Evolutionary conservation across 2,329 filamentous ascomycete species (phyloP).

Genomic region (Aspergillus sp.): DNA sequence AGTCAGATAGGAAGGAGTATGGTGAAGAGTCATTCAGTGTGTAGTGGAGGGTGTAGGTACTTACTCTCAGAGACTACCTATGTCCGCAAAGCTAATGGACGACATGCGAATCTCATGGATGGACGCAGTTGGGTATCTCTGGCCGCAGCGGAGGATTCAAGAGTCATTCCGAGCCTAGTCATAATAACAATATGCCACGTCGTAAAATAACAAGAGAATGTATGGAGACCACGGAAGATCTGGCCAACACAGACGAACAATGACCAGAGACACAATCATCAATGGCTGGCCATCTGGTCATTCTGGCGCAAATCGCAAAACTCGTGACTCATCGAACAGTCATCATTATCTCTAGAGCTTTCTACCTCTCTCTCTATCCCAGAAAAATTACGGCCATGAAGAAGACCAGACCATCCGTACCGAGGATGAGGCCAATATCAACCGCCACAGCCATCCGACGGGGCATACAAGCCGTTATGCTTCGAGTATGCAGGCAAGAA

Average conservation of each 20-base stretch:
- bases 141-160: conserved; percentile 12
- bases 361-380: too few species aligned
- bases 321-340: background rate
- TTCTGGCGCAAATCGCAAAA: background rate
- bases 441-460: background rate
- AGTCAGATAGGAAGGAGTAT: too few species aligned
- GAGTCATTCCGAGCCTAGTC: background rate
- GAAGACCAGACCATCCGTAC: background rate
- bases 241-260: too few species aligned
- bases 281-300: background rate
- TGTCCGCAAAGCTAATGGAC: background rate
- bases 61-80: background rate
- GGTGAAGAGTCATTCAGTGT: background rate
- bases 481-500: background rate
- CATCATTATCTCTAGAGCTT: background rate
- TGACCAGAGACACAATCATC: background rate
- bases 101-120: background rate
- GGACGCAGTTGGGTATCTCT: conserved; percentile 16
- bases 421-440: background rate
- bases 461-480: background rate
- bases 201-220: background rate
- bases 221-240: too few species aligned
- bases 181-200: background rate
- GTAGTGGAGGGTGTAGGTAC: background rate
- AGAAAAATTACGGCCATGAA: too few species aligned